A percentile compares a stretch with the other conserved stretches of the same genome.
Evolutionary conservation across 2,329 filamentous ascomycete species (phyloP).

Genomic region (Lachnellula suecica): DNA sequence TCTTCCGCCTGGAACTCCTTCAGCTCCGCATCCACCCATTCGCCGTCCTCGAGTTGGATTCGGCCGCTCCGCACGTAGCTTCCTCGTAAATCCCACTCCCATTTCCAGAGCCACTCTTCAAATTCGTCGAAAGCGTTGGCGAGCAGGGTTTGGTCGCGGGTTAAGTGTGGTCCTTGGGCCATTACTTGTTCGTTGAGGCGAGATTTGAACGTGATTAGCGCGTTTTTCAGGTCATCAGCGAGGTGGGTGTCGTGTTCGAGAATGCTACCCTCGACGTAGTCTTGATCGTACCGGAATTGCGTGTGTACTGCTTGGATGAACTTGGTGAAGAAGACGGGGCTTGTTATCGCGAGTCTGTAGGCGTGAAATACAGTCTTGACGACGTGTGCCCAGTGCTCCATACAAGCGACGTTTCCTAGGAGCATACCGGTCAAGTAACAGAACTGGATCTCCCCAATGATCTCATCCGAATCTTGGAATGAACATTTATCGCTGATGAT

Average conservation of each 20-base stretch:
- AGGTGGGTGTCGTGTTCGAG: constrained; percentile 33
- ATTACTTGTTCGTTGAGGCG: constrained; percentile 49
- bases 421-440: constrained; percentile 57
- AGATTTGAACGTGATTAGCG: constrained; percentile 54
- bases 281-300: constrained; percentile 54
- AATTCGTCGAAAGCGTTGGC: constrained; percentile 48
- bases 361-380: constrained; percentile 52
- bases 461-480: constrained; percentile 39
- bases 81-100: constrained; percentile 55
- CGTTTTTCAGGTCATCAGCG: constrained; percentile 40
- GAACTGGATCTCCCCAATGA: constrained; percentile 61
- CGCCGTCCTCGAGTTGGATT: constrained; percentile 51
- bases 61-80: constrained; percentile 49
- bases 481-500: constrained; percentile 36
- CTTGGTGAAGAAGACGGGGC: constrained; percentile 44
- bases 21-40: constrained; percentile 44
- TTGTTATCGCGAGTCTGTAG: constrained; percentile 41
- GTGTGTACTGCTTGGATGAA: constrained; percentile 52
- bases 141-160: constrained; percentile 43
- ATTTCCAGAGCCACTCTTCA: constrained; percentile 46
- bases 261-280: constrained; percentile 46
- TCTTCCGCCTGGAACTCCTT: constrained; percentile 54
- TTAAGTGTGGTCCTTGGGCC: constrained; percentile 34
- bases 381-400: constrained; percentile 63
- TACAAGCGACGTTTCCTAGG: constrained; percentile 56